Evolutionary conservation across 306 rosid genomes (phyloP), one percentile per base, ranked within the genome.

Genomic region (Gastrolobium bilobum): DNA sequence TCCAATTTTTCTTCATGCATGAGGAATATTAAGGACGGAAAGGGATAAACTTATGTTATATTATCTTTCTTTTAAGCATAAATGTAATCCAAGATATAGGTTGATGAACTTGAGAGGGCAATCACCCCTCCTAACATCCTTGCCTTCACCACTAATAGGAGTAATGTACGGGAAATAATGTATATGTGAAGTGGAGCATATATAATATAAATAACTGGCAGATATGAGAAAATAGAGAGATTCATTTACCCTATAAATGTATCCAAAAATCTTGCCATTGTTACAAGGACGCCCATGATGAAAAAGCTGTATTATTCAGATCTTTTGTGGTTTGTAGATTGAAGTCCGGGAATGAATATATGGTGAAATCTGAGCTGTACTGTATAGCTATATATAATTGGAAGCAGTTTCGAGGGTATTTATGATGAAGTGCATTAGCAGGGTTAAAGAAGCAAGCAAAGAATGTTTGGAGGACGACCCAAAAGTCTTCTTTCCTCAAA

Each of bases 281-380:
- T 81, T 67, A 80, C 96, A 60, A 94, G 89, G 76, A 89, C 50
- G 61, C 96, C 96, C 98, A 93, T 93, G 67, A 65, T 56, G 84
- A 73, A 51, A 73, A 75, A 79, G 72, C 26, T 67, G 46, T 3
- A 39, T 35, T 47, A 79, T 44, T 77, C 70, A 38, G 76, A 72
- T 52, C 4, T 68, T 76, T 42, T 67, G 29, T 30, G 51, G 39
- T 8, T 38, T 5, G 2, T 47, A 40, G 10, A 61, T 61, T 44
- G 64, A 53, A 54, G 75, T 39, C 1, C 40, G 1, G 14, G 26
- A 39, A 7, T 6, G 7, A 9, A 72, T 31, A 47, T 44, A 69
- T 50, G 56, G n/a, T 75, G 62, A 31, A 69, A 73, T 68, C 15
- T 58, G 71, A 40, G 7, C 43, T 69, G 29, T 3, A 10, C 3